Conservation (phyloP, 768 basidiomycete species). For the Pisolithus tinctorius region DNA sequence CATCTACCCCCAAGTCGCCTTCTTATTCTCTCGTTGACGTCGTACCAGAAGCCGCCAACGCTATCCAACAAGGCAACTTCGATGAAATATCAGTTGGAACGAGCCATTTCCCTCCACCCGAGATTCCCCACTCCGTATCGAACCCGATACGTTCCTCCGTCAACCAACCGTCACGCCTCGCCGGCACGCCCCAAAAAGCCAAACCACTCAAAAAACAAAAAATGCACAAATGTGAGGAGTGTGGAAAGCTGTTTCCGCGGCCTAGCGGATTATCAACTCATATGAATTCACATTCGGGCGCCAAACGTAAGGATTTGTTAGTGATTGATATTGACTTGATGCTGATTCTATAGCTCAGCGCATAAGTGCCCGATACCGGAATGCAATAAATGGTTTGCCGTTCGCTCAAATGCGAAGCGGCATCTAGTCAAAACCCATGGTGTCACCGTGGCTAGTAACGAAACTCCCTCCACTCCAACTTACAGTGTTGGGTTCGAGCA, state of each 20-base stretch:
- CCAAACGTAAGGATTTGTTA: conserved; percentile 34
- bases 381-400: conserved; percentile 65
- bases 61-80: background rate
- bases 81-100: background rate
- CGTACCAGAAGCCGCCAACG: background rate
- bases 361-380: conserved; percentile 47
- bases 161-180: background rate
- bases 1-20: background rate
- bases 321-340: background rate
- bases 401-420: conserved; percentile 75
- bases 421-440: conserved; percentile 69
- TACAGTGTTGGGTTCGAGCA: conserved; percentile 40
- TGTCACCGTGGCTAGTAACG: conserved; percentile 28
- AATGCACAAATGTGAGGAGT: conserved; percentile 43
- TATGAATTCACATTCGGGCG: conserved; percentile 48
- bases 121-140: background rate
- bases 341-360: conserved; percentile 12
- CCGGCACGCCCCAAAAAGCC: background rate
- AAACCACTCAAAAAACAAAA: conserved; percentile 34
- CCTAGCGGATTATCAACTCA: conserved; percentile 47
- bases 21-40: background rate
- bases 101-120: background rate
- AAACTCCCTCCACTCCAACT: conserved; percentile 10
- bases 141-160: background rate
- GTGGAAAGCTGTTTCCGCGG: conserved; percentile 41